These are phyloP conservation scores for Cytospora piceae DNA, from an alignment of 2,329 filamentous ascomycete genomes.

Conservation along the genomic window DNA sequence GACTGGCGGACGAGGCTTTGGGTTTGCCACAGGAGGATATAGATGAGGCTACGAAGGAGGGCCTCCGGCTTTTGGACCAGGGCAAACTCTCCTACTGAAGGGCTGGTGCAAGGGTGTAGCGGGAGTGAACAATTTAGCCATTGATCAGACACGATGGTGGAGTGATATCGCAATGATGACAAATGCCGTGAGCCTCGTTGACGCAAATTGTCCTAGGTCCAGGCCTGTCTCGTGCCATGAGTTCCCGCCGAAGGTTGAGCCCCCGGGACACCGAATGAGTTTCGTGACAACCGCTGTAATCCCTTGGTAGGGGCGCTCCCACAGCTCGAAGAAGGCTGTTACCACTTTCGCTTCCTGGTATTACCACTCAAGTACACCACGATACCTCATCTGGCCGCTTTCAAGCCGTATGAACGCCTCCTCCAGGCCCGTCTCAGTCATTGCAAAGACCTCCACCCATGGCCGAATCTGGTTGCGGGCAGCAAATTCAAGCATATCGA, in stretches of 20 bases:
- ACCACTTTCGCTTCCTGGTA: background rate
- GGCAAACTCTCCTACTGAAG: constrained; percentile 8
- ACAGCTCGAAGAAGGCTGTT: constrained; percentile 44
- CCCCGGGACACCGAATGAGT: constrained; percentile 63
- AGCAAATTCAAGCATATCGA: constrained; percentile 30
- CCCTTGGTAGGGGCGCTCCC: constrained; percentile 75
- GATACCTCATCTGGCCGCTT: constrained; percentile 30
- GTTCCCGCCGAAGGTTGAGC: constrained; percentile 58
- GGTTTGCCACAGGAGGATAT: constrained; percentile 61
- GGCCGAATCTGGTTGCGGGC: constrained; percentile 29
- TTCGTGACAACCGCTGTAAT: constrained; percentile 66
- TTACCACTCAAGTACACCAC: constrained; percentile 29
- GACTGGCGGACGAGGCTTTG: constrained; percentile 54
- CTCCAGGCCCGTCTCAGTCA: constrained; percentile 28
- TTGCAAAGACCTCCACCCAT: constrained; percentile 31
- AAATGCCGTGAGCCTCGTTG: constrained; percentile 37
- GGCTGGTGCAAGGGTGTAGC: background rate
- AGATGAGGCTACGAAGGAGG: constrained; percentile 57
- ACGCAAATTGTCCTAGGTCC: constrained; percentile 46
- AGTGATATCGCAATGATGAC: background rate
- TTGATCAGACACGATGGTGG: constrained; percentile 40
- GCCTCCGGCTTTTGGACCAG: constrained; percentile 44
- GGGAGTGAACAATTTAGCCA: constrained; percentile 62
- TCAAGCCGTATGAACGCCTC: constrained; percentile 29
- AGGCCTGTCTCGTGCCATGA: constrained; percentile 45